These are phyloP conservation scores for Bipolaris gigantea DNA, from an alignment of 2,329 filamentous ascomycete species.

Conservation along the genomic window DNA sequence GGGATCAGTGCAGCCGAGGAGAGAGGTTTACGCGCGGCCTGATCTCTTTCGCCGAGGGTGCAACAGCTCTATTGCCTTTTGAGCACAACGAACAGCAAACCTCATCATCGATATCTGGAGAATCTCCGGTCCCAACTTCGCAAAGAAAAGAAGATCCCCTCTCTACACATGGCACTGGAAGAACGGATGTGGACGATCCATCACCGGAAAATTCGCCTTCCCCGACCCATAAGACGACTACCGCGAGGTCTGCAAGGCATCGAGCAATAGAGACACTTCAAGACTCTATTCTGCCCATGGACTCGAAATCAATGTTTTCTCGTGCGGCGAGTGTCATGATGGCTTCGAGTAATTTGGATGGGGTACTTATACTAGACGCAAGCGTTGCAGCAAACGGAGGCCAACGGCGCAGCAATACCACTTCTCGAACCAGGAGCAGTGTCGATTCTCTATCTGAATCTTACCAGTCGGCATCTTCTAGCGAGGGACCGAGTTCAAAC, in stretches of 20 bases:
- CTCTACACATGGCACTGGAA: neutral
- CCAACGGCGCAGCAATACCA: conserved; percentile 12
- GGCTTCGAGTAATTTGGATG: conserved; percentile 38
- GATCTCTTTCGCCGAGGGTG: conserved; percentile 36
- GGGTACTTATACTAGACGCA: conserved; percentile 41
- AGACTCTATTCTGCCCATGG: conserved; percentile 32
- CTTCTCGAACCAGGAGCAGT: conserved; percentile 2
- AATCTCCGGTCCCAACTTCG: neutral
- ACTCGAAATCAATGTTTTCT: conserved; percentile 38
- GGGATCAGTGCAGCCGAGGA: conserved; percentile 28
- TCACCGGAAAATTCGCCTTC: neutral
- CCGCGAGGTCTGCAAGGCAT: conserved; percentile 14
- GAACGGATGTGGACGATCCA: neutral
- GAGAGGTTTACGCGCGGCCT: conserved; percentile 39
- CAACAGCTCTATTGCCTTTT: conserved; percentile 24
- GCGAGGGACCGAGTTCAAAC: conserved; percentile 16
- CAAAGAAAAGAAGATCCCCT: neutral
- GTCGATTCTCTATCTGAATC: conserved; percentile 11
- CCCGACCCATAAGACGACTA: neutral
- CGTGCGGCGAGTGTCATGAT: conserved; percentile 40
- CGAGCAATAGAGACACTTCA: conserved; percentile 27
- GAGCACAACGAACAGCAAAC: conserved; percentile 1
- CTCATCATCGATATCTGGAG: neutral
- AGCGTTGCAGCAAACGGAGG: conserved; percentile 30
- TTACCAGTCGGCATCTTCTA: conserved; percentile 20